These are phyloP conservation scores for Phellopilus nigrolimitatus DNA, from an alignment of 1,284 basidiomycete species.

Conservation along the genomic window DNA sequence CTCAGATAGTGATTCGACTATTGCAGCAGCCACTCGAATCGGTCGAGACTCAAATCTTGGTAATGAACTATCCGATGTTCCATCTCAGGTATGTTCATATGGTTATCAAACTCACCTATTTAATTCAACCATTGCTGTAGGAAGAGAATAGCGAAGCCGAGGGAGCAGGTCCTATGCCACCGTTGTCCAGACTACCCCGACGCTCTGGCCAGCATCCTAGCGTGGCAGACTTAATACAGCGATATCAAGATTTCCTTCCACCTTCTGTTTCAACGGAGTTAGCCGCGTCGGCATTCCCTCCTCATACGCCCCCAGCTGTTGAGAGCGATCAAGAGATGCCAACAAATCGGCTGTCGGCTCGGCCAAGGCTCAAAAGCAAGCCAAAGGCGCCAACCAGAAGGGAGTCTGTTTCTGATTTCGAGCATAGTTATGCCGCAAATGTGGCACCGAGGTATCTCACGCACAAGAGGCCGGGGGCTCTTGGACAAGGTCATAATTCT, in stretches of 20 bases:
- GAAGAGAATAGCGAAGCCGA: constrained; percentile 1
- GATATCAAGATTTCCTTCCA: constrained; percentile 74
- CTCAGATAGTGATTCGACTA: constrained; percentile 85
- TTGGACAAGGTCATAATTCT: constrained; percentile 15
- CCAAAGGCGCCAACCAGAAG: constrained; percentile 44
- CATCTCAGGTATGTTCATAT: constrained; percentile 27
- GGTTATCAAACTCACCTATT: neutral
- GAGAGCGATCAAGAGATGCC: constrained; percentile 64
- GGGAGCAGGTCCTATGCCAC: constrained; percentile 24
- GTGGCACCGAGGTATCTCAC: constrained; percentile 68
- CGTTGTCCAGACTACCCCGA: constrained; percentile 67
- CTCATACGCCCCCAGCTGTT: constrained; percentile 44
- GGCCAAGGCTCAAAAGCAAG: constrained; percentile 43
- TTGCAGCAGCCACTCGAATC: constrained; percentile 61
- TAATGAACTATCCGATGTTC: constrained; percentile 17
- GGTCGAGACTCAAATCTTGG: constrained; percentile 27
- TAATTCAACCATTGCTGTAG: constrained; percentile 12
- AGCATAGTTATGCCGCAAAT: constrained; percentile 86
- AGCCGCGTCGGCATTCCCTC: constrained; percentile 60
- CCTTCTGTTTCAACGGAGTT: constrained; percentile 67
- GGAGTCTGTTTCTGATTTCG: constrained; percentile 76
- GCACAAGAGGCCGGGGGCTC: constrained; percentile 37
- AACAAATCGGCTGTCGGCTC: constrained; percentile 34
- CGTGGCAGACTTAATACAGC: constrained; percentile 82
- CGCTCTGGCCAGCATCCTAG: constrained; percentile 52